These are phyloP conservation scores for Massarina eburnea DNA, from an alignment of 2,329 filamentous ascomycete species.

Conservation along the genomic window DNA sequence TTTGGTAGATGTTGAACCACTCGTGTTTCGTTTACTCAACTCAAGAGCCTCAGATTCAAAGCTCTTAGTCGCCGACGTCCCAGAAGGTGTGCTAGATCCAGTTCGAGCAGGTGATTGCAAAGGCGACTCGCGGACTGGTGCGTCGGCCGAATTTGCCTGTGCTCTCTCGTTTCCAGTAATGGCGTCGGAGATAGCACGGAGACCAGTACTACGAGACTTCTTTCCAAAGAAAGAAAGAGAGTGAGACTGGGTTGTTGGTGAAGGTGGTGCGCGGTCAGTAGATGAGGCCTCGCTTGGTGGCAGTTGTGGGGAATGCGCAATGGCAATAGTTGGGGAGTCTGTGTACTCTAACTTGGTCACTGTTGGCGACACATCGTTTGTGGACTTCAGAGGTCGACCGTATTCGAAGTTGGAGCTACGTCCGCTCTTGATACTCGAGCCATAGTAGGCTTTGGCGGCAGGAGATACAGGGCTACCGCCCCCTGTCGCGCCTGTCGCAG, in stretches of 20 bases:
- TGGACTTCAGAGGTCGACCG: constrained; percentile 42
- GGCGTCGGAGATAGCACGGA: constrained; percentile 81
- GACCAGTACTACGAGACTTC: constrained; percentile 61
- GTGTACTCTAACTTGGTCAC: constrained; percentile 60
- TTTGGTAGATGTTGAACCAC: constrained; percentile 49
- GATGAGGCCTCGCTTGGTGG: constrained; percentile 54
- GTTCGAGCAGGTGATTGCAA: constrained; percentile 70
- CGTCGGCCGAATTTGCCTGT: constrained; percentile 46
- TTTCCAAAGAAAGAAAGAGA: constrained; percentile 43
- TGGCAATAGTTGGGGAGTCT: constrained; percentile 49
- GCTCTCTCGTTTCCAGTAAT: constrained; percentile 58
- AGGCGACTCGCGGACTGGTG: constrained; percentile 55
- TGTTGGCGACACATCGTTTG: constrained; percentile 52
- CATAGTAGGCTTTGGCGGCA: constrained; percentile 70
- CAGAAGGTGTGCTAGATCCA: constrained; percentile 69
- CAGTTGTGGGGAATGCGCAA: constrained; percentile 43
- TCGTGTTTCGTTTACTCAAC: constrained; percentile 35
- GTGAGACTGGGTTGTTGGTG: constrained; percentile 34
- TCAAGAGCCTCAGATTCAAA: constrained; percentile 77
- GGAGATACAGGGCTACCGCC: constrained; percentile 55
- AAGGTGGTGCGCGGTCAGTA: constrained; percentile 49
- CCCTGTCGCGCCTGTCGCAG: constrained; percentile 67
- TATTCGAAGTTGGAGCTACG: constrained; percentile 48
- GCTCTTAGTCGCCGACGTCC: constrained; percentile 62
- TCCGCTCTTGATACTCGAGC: constrained; percentile 42